These are phyloP conservation scores for Plenodomus biglobosus DNA, from an alignment of 2,329 filamentous ascomycete species.

Conservation along the genomic window DNA sequence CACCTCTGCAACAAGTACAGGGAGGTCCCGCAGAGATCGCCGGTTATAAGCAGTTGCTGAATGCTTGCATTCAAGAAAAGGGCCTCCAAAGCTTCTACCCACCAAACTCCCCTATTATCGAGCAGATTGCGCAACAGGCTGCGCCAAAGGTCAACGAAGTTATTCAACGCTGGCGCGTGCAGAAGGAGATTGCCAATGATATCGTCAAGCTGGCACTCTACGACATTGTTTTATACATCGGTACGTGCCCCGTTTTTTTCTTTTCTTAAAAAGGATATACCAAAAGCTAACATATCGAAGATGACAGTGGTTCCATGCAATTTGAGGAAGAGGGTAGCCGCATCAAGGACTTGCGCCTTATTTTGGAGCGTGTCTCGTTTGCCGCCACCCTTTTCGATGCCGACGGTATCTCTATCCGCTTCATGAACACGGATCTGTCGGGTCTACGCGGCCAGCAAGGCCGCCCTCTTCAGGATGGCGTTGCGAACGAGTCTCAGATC, in stretches of 20 bases:
- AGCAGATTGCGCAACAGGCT: conserved; percentile 55
- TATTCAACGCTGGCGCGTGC: conserved; percentile 59
- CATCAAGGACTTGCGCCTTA: conserved; percentile 66
- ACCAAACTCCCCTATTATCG: conserved; percentile 53
- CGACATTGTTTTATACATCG: conserved; percentile 64
- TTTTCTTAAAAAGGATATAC: too few relatives aligned
- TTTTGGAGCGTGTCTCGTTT: conserved; percentile 63
- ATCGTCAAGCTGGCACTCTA: conserved; percentile 64
- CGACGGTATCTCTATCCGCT: conserved; percentile 67
- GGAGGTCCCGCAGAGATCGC: conserved; percentile 54
- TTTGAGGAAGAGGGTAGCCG: conserved; percentile 68
- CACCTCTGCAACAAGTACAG: conserved; percentile 43
- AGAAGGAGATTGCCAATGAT: conserved; percentile 63
- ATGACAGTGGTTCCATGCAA: conserved; percentile 70
- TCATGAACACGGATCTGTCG: conserved; percentile 64
- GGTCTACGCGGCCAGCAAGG: conserved; percentile 28
- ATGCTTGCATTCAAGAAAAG: conserved; percentile 62
- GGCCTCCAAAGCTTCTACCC: conserved; percentile 61
- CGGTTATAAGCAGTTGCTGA: conserved; percentile 60
- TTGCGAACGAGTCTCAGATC: conserved; percentile 60
- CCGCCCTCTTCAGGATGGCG: conserved; percentile 54
- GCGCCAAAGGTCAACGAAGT: conserved; percentile 56
- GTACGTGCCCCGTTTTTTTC: conserved; percentile 20
- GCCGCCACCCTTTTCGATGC: conserved; percentile 69
- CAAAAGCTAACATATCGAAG: conserved; percentile 36